Evolutionary conservation across 768 basidiomycete species (phyloP).

Genomic region (Leucocoprinus sp.): DNA sequence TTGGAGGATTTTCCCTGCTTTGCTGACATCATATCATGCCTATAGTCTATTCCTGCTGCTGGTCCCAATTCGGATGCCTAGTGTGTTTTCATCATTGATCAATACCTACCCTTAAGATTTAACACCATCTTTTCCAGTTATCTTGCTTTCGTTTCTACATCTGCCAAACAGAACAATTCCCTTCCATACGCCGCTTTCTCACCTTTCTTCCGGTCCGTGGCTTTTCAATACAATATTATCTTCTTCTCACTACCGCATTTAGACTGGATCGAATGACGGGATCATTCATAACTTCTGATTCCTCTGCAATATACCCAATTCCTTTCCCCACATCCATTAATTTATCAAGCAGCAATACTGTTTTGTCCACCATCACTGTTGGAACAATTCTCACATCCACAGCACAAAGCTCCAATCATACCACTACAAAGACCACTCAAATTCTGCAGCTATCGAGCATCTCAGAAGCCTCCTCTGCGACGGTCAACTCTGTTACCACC

Average conservation of each 20-base stretch:
- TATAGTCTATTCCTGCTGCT: conserved; percentile 45
- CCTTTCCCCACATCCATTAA: conserved; percentile 34
- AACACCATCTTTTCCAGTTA: conserved; percentile 35
- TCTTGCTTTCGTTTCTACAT: conserved; percentile 43
- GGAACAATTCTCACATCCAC: conserved; percentile 21
- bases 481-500: no score
- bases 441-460: not conserved
- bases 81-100: conserved; percentile 28
- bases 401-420: conserved; percentile 15
- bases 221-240: not conserved
- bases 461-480: no score
- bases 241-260: conserved; percentile 4
- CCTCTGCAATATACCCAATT: conserved; percentile 38
- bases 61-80: conserved; percentile 52
- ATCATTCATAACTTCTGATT: conserved; percentile 40
- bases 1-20: not conserved
- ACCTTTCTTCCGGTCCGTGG: conserved; percentile 45
- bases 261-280: conserved; percentile 58
- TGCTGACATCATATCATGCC: conserved; percentile 1
- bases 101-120: conserved; percentile 8
- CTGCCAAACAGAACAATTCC: conserved; percentile 22
- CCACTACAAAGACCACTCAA: conserved; percentile 13
- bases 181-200: conserved; percentile 37
- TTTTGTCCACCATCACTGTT: conserved; percentile 34
- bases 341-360: conserved; percentile 22